Evolutionary conservation across 106 monocot species (phyloP).

Genomic region (Apostasia ramifera): DNA sequence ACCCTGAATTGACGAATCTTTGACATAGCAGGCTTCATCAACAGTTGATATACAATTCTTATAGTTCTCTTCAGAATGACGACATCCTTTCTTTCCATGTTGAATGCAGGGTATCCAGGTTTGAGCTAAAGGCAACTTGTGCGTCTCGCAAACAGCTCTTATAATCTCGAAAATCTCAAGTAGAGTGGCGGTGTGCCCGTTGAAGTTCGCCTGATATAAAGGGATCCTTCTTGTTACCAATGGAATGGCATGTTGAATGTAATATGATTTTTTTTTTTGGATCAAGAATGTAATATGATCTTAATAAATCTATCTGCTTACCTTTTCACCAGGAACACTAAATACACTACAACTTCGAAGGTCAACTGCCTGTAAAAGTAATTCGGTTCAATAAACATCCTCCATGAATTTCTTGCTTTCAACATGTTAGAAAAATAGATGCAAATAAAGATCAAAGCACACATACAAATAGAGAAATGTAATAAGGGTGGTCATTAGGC

Average conservation of each 20-base stretch:
- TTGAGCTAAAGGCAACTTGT: conserved; percentile 68
- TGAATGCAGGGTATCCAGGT: conserved; percentile 74
- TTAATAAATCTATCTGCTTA: conserved; percentile 8
- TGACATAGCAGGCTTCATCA: conserved; percentile 57
- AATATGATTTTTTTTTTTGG: not conserved
- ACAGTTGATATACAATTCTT: conserved; percentile 58
- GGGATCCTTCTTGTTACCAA: not conserved
- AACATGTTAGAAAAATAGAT: not conserved
- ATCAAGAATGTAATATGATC: not conserved
- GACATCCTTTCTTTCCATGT: conserved; percentile 52
- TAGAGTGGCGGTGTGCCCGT: conserved; percentile 44
- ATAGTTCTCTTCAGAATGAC: conserved; percentile 57
- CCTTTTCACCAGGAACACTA: conserved; percentile 36
- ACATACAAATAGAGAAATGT: no score
- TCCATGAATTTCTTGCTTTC: not conserved
- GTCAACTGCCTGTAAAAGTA: conserved; percentile 68
- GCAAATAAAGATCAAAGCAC: not conserved
- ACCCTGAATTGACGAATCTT: conserved; percentile 27
- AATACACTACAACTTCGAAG: conserved; percentile 43
- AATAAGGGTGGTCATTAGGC: no score
- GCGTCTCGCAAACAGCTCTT: conserved; percentile 43
- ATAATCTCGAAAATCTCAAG: conserved; percentile 56
- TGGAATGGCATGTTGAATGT: not conserved
- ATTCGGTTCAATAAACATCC: not conserved
- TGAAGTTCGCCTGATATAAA: conserved; percentile 31